These are phyloP conservation scores for Pseudocercospora pini-densiflorae DNA, from an alignment of 2,329 filamentous ascomycete species.

Conservation along the genomic window DNA sequence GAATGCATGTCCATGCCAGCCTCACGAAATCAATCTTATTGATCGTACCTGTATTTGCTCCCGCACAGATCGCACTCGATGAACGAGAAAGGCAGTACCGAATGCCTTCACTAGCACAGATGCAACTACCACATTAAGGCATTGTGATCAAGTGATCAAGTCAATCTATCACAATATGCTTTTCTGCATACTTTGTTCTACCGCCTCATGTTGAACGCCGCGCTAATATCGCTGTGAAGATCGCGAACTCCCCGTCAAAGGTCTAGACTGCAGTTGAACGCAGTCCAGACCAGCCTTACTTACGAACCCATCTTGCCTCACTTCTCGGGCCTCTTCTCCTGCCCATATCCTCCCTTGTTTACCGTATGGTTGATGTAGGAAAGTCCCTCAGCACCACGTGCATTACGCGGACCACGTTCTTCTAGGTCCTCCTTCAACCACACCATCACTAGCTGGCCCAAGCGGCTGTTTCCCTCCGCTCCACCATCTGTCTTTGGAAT, in stretches of 20 bases:
- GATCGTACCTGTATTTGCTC: background rate
- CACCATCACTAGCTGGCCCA: conserved; percentile 83
- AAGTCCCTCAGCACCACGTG: conserved; percentile 64
- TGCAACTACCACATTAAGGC: background rate
- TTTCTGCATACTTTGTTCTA: background rate
- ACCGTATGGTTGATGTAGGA: conserved; percentile 62
- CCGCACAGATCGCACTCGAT: background rate
- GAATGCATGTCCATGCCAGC: background rate
- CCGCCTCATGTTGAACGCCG: conserved; percentile 5
- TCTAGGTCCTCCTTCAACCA: conserved; percentile 85
- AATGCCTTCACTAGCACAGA: background rate
- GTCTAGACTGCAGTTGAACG: background rate
- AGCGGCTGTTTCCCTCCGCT: conserved; percentile 73
- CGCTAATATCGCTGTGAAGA: background rate
- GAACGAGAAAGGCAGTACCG: background rate
- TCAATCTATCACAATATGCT: background rate
- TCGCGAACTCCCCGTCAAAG: background rate
- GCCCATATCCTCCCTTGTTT: conserved; percentile 68
- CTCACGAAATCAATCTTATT: background rate
- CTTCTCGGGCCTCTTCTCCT: conserved; percentile 52
- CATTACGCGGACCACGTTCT: conserved; percentile 76
- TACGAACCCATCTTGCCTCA: background rate
- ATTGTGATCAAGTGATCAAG: background rate
- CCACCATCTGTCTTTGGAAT: conserved; percentile 54
- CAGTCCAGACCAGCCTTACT: background rate